phyloP scores from a whole-genome alignment of 192 early-diverging fungal species.

The Phycomyces blakesleeanus region DNA sequence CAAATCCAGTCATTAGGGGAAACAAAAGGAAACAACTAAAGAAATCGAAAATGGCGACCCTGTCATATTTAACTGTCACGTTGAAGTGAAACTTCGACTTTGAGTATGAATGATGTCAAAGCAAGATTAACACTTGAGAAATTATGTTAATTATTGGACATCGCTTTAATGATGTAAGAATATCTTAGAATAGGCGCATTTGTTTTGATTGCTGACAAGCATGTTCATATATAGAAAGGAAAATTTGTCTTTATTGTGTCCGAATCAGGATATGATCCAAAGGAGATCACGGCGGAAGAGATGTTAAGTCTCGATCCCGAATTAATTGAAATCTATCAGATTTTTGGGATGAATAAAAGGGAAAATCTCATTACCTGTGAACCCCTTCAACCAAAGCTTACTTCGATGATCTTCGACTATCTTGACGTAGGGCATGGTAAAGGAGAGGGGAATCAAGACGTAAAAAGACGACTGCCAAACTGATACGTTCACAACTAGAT shows the following conservation, averaged over 20 bases:
- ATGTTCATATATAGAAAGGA: background rate
- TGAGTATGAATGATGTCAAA: too few species aligned
- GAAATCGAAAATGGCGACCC: background rate
- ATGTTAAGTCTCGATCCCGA: background rate
- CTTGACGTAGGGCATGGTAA: background rate
- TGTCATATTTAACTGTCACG: constrained; percentile 1
- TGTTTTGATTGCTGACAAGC: background rate
- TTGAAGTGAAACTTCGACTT: background rate
- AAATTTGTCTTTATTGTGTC: background rate
- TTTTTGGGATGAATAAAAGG: background rate
- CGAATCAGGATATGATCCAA: background rate
- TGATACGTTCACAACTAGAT: background rate
- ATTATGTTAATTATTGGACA: background rate
- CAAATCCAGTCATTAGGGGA: constrained; percentile 36
- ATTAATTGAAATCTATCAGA: background rate
- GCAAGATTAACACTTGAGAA: background rate
- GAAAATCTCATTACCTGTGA: background rate
- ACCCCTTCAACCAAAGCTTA: background rate
- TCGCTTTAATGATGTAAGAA: background rate
- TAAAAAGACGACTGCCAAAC: too few species aligned
- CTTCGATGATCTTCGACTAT: background rate
- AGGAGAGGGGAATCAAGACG: too few species aligned
- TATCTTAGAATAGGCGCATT: background rate
- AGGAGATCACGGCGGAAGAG: background rate
- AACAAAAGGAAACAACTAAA: background rate